Evolutionary conservation across 148 eudicot species (phyloP), one percentile per base, ranked within the genome.

Genomic region (Fagopyrum esculentum): DNA sequence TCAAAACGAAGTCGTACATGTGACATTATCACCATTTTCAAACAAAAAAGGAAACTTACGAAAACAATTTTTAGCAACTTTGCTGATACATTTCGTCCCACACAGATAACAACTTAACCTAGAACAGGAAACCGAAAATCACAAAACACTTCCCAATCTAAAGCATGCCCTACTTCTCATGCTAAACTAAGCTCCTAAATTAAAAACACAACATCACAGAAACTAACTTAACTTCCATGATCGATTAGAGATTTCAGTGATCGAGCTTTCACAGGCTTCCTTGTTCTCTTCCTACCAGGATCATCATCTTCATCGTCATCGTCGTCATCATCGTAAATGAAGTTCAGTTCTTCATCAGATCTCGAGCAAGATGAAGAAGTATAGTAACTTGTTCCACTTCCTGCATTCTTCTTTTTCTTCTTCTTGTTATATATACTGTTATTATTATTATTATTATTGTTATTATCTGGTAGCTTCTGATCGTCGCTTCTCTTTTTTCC

Each of bases 401-500:
- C 15, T 3, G 2, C 26, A 66, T 43, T 11, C 35, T 64, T 64
- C 10, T 63, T 64, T 0, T 64, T 60, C 22, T 60, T 22, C 4
- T 8, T 60, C 68, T 22, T 59, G 9, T 8, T 10, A 59, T 59
- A 6, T 11, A 6, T 9, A 26, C 29, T 26, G 13, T 29, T 26
- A 5, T 29, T 61, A 8, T 4, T 8, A 10, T 54, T 2, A 16
- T 4, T 8, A 10, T 54, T 2, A 16, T 16, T 19, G 9, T 22
- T 6, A 59, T 40, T 17, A 10, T 66, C 71, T 35, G 3, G 2
- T 35, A 2, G 40, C 0, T 43, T 46, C 2, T 43, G 9, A 9
- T 30, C 45, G 4, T 6, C 77, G 44, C 87, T 82, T 79, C 84
- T 81, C 70, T 51, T 84, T 73, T 85, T 86, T 29, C 86, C 87